Base-by-base conservation (phyloP, 2,329 filamentous ascomycete species). In the Ceratocystis colombiana region DNA sequence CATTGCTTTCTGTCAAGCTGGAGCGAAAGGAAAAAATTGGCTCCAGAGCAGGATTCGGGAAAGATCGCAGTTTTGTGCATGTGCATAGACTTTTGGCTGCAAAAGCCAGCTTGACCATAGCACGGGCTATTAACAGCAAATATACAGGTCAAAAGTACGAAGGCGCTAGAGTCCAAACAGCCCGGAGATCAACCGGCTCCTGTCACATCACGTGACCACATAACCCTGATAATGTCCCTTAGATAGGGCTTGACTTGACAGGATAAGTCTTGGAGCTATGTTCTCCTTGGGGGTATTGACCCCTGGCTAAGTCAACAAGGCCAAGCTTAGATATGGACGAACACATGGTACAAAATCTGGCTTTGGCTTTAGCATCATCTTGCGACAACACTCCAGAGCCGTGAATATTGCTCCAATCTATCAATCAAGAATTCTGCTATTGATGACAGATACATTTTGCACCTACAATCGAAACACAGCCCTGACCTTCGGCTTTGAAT, bases 51-150 rank as follows among this genome's bases (percentile, higher is more conserved):
- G 73, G 57, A 68, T 66, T 78, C 76, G 76, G 77, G 76, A 78
- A 78, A 79, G 78, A 74, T 78, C 76, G 77, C 76, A 76, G 75
- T 75, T 77, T 77, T 76, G 37, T 41, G 74, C 74, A 72, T 70
- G 68, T 65, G 70, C 69, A 64, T 3, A 5, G 25, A 65, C 45
- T 68, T 68, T 68, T 66, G 59, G 48, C n/a, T 50, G 5, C 5
- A 3, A 8, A 12, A 12, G 15, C 8, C 8, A 2, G 12, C 2
- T 5, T 59, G 1, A 1, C 15, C 25, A 12, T 5, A 0, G 1
- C 3, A 3, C 15, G 5, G 15, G 8, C 7, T 6, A 28, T 5
- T 17, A n/a, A 33, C 5, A 22, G 12, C 10, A 15, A 10, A 30
- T 15, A 25, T 12, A 6, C 37, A 22, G 63, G 25, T 61, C 64